These are phyloP conservation scores for Oidiodendron maius DNA, from an alignment of 495 filamentous ascomycete genomes.

Conservation along the genomic window DNA sequence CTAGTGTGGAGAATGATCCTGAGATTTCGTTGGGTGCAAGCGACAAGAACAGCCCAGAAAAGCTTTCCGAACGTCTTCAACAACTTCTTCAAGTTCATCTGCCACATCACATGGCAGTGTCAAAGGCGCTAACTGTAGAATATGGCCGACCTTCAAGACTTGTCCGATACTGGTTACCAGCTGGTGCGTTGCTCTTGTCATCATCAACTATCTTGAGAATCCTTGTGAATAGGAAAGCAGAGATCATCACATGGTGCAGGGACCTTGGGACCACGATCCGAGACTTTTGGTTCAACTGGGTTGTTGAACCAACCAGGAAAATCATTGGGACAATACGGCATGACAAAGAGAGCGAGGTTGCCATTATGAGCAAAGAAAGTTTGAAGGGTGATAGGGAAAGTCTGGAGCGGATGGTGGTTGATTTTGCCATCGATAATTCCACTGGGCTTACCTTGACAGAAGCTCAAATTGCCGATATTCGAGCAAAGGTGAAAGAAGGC, in stretches of 20 bases:
- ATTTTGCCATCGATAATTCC: slow-evolving; percentile 80
- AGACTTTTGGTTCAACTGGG: slow-evolving; percentile 96
- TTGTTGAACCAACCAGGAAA: slow-evolving; percentile 75
- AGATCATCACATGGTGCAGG: slow-evolving; percentile 68
- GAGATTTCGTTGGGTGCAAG: slow-evolving; percentile 34
- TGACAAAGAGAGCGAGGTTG: slow-evolving; percentile 83
- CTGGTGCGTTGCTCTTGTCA: slow-evolving; percentile 59
- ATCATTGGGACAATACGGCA: slow-evolving; percentile 89
- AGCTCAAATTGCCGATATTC: slow-evolving; percentile 60
- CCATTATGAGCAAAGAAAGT: slow-evolving; percentile 89
- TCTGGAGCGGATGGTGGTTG: slow-evolving; percentile 94
- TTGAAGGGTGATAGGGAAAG: slow-evolving; percentile 84
- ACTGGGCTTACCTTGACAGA: slow-evolving; percentile 44
- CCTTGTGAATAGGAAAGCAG: slow-evolving; percentile 60
- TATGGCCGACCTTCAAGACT: slow-evolving; percentile 73
- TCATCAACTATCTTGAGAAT: slow-evolving; percentile 77
- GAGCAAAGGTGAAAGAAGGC: slow-evolving; percentile 75
- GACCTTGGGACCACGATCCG: slow-evolving; percentile 69
- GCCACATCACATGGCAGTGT: slow-evolving; percentile 49
- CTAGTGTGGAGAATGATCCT: slow-evolving; percentile 54
- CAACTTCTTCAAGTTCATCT: slow-evolving; percentile 54
- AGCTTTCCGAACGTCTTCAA: slow-evolving; percentile 61
- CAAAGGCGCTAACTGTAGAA: slow-evolving; percentile 39
- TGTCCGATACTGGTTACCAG: slow-evolving; percentile 84
- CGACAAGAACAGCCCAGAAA: slow-evolving; percentile 40